phyloP scores from a whole-genome alignment of 306 rosid genomes.

The Fragaria vesca region DNA sequence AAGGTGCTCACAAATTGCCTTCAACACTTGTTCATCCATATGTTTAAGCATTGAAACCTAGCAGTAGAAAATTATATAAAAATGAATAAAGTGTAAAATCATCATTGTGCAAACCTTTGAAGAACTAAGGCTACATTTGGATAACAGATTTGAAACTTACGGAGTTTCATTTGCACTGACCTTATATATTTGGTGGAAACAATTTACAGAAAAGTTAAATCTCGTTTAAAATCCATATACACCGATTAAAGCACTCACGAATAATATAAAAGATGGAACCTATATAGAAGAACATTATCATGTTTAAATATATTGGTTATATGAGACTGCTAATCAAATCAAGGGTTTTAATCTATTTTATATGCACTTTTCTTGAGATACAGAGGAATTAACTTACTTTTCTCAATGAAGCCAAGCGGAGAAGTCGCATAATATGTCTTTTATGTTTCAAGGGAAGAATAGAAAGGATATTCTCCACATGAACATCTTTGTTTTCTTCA shows the following conservation, averaged over 20 bases:
- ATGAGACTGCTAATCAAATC: not conserved
- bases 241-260: not conserved
- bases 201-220: not conserved
- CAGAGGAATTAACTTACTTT: conserved; percentile 2
- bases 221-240: not conserved
- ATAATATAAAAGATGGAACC: not conserved
- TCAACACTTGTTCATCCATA: conserved; percentile 7
- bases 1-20: not conserved
- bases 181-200: not conserved
- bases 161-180: not conserved
- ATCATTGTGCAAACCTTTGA: not conserved
- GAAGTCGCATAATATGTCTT: not conserved
- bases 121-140: not conserved
- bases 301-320: not conserved
- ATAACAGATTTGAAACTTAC: not conserved
- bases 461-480: conserved; percentile 9
- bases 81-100: not conserved
- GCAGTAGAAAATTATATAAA: not conserved
- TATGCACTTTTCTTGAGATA: not conserved
- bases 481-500: conserved; percentile 13
- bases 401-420: conserved; percentile 3
- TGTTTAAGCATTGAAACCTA: conserved; percentile 6
- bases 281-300: not conserved
- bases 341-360: not conserved
- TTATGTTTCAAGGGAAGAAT: conserved; percentile 5